Evolutionary conservation across 2,329 filamentous ascomycete species (phyloP), one percentile per base, ranked within the genome.

Genomic region (Colletotrichum gloeosporioides): DNA sequence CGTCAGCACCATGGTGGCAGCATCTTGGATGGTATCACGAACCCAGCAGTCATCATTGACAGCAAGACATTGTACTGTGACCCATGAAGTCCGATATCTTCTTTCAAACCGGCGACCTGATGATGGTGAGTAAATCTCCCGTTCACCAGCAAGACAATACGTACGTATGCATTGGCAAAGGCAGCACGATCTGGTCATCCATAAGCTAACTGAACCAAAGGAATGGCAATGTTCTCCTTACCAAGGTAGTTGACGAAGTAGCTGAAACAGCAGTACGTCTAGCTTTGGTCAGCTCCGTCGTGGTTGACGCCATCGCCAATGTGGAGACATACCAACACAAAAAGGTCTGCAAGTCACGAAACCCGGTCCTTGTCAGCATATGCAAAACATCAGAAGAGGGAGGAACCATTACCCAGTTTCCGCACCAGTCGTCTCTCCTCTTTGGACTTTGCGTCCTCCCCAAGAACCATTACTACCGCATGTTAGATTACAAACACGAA

Each of bases 71-170:
- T 87, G 62, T 85, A 77, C 80, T 89, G 82, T 39, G 87, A 85
- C 12, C 87, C 87, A n/a, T 86, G 85, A 72, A 90, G 84, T 3
- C 78, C 87, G n/a, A 89, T 80, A 27, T 89, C 87, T 63, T 88
- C 86, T 69, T 84, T 85, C 83, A 88, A 87, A 6, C 87, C 87
- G 16, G 85, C 86, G 15, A 76, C 72, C 72, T 75, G 8, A 9
- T 10, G 18, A 62, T 16, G 29, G 36, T 34, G 34, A 57, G 57
- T 5, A n/a, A n/a, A 15, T 13, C 3, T 8, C 13, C 10, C 15
- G 13, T 15, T 22, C 2, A 39, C 4, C 10, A 3, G 25, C 32
- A 39, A 10, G n/a, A 18, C 29, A 18, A 53, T 27, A 62, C 72
- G n/a, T 12, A 89, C 87, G 76, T 88, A 88, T 9, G 87, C 87